Base-by-base conservation (phyloP, 2,329 filamentous ascomycete species). In the Penicillium sp. region DNA sequence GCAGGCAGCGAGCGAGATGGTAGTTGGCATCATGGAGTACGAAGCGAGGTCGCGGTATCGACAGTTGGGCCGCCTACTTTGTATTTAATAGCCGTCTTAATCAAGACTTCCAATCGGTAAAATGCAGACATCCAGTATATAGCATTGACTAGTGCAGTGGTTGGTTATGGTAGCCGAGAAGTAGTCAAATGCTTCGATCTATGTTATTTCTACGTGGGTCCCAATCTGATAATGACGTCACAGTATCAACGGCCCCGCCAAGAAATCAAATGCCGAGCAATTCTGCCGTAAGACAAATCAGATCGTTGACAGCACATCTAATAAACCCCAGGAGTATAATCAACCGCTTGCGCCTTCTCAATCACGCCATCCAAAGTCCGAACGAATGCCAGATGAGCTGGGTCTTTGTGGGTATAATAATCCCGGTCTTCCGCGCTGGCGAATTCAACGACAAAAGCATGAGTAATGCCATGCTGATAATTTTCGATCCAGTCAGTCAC, bases 381-480 rank as follows among this genome's bases (percentile, higher is more conserved):
- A n/a, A 81, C 72, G 56, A 88, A 88, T 0, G 67, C 78, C 31
- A 75, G 68, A 63, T 89, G 86, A 7, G 70, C 78, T 1, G 83
- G 82, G 58, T 90, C 87, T 27, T 81, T 70, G 44, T 79, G 67
- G 6, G 86, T 68, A 63, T 89, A 90, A 60, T 88, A 89, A 52
- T 83, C 77, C 41, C 85, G 74, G 62, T 90, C 86, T 54, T 81
- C 78, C 15, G 73, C 72, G 20, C 66, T 83, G 8, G 78, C 76
- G 50, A 90, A 89, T 58, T 87, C 80, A 20, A 79, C 76, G 1
- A 90, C 78, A 54, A 89, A 89, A 0, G 76, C 83, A 63, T 90
- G 86, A 0, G 83, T 83, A 44, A 85, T 80, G 0, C 79, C 84
- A 42, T 78, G 75, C 84, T 81, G 49, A 28, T 18, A 35, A 15